Evolutionary conservation across 2,329 filamentous ascomycete species (phyloP), one percentile per base, ranked within the genome.

Genomic region (Fusarium bactridioides): DNA sequence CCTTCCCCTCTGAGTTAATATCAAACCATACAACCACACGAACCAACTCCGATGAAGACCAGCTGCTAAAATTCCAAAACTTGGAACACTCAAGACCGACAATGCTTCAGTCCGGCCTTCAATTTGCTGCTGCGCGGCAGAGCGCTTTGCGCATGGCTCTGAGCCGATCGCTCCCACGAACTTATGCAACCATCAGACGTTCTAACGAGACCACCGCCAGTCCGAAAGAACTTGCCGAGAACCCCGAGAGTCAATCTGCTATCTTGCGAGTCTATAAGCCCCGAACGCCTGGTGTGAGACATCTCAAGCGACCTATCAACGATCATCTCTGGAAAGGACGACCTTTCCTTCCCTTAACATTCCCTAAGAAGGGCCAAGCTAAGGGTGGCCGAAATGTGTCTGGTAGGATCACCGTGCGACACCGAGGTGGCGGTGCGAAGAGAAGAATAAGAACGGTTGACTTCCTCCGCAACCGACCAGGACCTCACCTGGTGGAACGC

Each of bases 271-370:
- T 93, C 60, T 99, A 98, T 83, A 98, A 93, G 82, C 96, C 96
- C 40, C 91, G 94, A 77, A 98, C 96, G 2, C 95, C 95, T 18
- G 96, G 96, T 88, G 83, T 97, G 66, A 91, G 96, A 78, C 96
- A 99, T 88, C 86, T 99, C 74, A 93, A 92, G 81, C 90, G 96
- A 47, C 94, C 96, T 19, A 92, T 98, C 83, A 98, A 98, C 83
- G 94, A 98, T 78, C 96, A 99, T 82, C 85, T 99, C 50, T 98
- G 94, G 94, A 98, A 97, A 83, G 96, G 96, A 65, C 88, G 94
- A 63, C 94, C 96, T 2, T 91, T 92, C 74, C 86, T 93, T 38
- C 90, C 91, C 56, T 87, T 99, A 81, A 99, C 97, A 16, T 93
- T 94, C 78, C 90, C 94, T 41, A 97, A 98, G 82, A 95, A 95